Evolutionary conservation across 2,329 filamentous ascomycete species (phyloP), one percentile per base, ranked within the genome.

Genomic region (Colletotrichum chrysophilum): DNA sequence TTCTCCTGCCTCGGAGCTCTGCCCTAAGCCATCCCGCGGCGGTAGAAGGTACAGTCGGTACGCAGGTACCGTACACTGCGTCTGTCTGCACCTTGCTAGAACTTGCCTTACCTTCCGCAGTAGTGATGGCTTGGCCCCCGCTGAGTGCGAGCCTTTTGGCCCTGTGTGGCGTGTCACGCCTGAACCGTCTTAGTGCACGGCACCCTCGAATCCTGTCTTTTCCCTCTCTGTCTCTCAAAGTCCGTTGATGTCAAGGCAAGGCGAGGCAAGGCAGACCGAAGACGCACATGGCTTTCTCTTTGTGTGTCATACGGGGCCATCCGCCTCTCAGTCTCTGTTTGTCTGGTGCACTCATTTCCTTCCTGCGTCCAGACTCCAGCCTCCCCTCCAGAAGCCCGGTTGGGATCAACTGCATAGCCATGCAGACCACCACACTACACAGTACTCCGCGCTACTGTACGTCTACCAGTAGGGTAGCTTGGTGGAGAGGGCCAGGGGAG

Each of bases 391-490:
- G 13, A 38, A 64, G 61, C 61, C n/a, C 61, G 32, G 32, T 32
- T 38, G 30, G 32, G 18, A 64, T 64, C n/a, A 26, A 34, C 43
- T 16, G 48, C 65, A 34, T 56, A 67, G 43, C 38, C 48, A 36
- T 34, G 43, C 56, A 36, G 60, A 48, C 58, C 43, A 65, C 52
- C 66, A 12, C 30, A 58, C 61, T 30, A 58, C 24, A n/a, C 43
- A 48, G 56, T 32, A 34, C 66, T n/a, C 43, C 21, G 66, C 71
- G 60, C 71, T 74, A 71, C 67, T 71, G 60, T 71, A 71, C 28
- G 61, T 71, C 66, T 74, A 71, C 71, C 34, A 66, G 71, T 66
- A 71, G 60, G 60, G 36, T 60, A 66, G 34, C 26, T 74, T 71
- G 60, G 71, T 66, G 71, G 71, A 71, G 69, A 38, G 60, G 18